Evolutionary conservation across 495 filamentous ascomycete species (phyloP).

Genomic region (Acidomyces sp.): DNA sequence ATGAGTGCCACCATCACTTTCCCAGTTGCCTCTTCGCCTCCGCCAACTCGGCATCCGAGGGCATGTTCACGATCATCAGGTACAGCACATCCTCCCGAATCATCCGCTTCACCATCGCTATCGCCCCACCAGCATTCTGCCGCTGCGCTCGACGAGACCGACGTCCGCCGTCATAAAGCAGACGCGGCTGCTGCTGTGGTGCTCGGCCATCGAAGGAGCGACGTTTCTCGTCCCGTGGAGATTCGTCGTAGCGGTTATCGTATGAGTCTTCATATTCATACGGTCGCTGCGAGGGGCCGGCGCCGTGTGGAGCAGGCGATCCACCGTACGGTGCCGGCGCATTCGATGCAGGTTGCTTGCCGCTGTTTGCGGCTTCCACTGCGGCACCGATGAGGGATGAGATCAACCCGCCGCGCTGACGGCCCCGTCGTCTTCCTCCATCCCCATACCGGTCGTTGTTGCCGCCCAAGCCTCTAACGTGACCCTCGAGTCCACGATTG

Average conservation of each 20-base stretch:
- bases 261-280: neutral
- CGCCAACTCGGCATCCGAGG: constrained; percentile 19
- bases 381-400: neutral
- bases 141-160: neutral
- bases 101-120: constrained; percentile 18
- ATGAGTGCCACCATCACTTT: neutral
- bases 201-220: too few species aligned
- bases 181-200: neutral
- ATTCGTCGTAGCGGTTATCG: neutral
- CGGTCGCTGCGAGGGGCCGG: too few species aligned
- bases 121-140: neutral
- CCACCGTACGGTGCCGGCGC: neutral
- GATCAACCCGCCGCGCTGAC: neutral
- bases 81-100: constrained; percentile 25
- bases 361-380: neutral
- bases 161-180: neutral
- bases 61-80: constrained; percentile 26
- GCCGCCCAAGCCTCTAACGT: neutral
- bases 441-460: neutral
- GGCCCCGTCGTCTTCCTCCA: too few species aligned
- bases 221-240: too few species aligned
- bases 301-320: neutral
- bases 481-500: neutral
- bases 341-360: neutral
- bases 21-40: constrained; percentile 11